These are phyloP conservation scores for Xylaria sp. DNA, from an alignment of 2,329 filamentous ascomycete species.

Conservation along the genomic window DNA sequence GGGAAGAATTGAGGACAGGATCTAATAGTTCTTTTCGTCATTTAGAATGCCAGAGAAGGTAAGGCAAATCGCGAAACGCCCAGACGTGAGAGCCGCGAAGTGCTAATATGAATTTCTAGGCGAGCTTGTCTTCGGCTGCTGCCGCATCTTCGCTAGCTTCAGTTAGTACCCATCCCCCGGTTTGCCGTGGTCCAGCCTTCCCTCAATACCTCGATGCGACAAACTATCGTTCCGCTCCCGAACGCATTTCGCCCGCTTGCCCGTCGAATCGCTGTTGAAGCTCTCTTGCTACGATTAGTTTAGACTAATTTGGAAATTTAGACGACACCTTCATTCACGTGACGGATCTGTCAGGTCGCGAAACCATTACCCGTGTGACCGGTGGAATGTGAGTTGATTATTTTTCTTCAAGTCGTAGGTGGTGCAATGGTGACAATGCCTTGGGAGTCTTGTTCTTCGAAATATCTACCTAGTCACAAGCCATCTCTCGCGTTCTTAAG, in stretches of 20 bases:
- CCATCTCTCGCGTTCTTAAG: not conserved
- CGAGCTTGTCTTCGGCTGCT: slow-evolving; percentile 95
- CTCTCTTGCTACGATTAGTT: not conserved
- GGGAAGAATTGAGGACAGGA: not conserved
- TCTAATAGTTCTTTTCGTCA: slow-evolving; percentile 20
- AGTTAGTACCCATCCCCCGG: slow-evolving; percentile 43
- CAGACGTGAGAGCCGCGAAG: not conserved
- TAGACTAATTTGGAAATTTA: slow-evolving; percentile 16
- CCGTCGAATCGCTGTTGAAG: not conserved
- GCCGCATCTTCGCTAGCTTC: slow-evolving; percentile 97
- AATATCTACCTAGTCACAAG: not conserved
- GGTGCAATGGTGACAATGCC: not conserved
- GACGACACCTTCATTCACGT: slow-evolving; percentile 95
- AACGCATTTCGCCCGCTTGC: not conserved
- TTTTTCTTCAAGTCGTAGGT: not conserved
- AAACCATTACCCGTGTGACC: slow-evolving; percentile 99
- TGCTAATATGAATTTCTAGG: slow-evolving; percentile 56
- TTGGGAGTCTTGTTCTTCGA: not conserved
- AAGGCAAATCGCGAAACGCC: slow-evolving; percentile 42
- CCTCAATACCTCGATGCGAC: not conserved
- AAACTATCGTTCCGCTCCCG: not conserved
- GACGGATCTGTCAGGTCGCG: slow-evolving; percentile 95
- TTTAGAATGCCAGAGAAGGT: slow-evolving; percentile 87
- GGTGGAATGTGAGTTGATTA: slow-evolving; percentile 73
- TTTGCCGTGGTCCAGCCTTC: not conserved